These are phyloP conservation scores for Mycosphaerella arachidis DNA, from an alignment of 2,329 filamentous ascomycete species.

Conservation along the genomic window DNA sequence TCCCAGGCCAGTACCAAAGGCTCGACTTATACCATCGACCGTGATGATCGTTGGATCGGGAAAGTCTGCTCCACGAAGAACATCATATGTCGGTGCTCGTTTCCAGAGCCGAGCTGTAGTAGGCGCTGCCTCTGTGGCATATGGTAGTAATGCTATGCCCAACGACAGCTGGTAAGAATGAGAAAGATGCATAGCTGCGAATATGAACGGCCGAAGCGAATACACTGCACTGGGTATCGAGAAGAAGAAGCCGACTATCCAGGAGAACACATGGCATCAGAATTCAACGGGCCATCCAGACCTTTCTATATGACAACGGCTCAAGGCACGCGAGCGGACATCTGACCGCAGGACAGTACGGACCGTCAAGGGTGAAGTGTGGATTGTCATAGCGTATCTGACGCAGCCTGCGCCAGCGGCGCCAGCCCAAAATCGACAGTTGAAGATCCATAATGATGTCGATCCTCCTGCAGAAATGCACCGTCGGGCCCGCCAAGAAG, in stretches of 20 bases:
- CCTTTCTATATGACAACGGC: not conserved
- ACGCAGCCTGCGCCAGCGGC: too few species aligned
- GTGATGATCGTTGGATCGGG: conserved; percentile 52
- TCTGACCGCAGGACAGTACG: not conserved
- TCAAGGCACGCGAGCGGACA: not conserved
- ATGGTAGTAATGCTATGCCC: not conserved
- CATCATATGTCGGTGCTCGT: conserved; percentile 11
- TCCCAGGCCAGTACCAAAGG: conserved; percentile 48
- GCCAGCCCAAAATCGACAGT: too few species aligned
- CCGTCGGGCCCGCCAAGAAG: too few species aligned
- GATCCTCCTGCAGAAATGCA: too few species aligned
- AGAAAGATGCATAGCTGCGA: not conserved
- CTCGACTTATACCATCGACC: conserved; percentile 49
- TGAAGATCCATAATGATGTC: too few species aligned
- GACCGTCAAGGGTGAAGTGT: not conserved
- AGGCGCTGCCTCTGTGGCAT: not conserved
- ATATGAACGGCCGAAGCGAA: not conserved
- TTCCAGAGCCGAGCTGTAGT: not conserved
- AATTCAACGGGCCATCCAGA: not conserved
- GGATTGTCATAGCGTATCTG: too few species aligned
- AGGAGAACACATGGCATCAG: not conserved
- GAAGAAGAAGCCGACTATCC: not conserved
- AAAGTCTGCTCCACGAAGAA: conserved; percentile 41
- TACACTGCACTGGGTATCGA: not conserved
- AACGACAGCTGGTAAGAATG: not conserved